Evolutionary conservation across 1,139 yeast species (phyloP), one percentile per base, ranked within the genome.

Genomic region (Debaryomyces robertsiae): DNA sequence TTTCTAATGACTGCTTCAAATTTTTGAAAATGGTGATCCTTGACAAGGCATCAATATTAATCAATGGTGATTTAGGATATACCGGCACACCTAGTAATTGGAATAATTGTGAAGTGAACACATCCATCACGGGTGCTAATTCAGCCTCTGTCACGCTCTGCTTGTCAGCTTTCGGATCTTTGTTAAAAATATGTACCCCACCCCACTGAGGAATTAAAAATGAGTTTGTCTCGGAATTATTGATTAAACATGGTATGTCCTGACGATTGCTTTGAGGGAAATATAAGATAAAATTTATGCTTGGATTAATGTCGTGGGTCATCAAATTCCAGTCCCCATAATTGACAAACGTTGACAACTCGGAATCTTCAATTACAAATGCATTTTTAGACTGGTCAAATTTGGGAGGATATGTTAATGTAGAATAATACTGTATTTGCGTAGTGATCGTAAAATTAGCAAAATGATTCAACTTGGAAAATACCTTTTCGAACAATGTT

Each of bases 181-280:
- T 67, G 53, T 82, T 79, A 42, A 77, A 61, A 17, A 83, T 70
- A 38, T 65, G 60, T 3, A 84, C 73, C 3, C 85, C 84, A 16
- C 98, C 98, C 95, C 96, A 91, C 63, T 88, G 96, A 6, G 97
- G 95, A 24, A 91, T 78, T 40, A 87, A 62, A 56, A 86, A 91
- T 32, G 93, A 81, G 53, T 84, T 79, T 40, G 88, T 75, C 1
- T 49, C 46, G 0, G 85, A 76, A 41, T 70, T 63, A 39, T 67
- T 74, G 40, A 77, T 73, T 9, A 47, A 31, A 27, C 75, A 54
- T 1, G 84, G 84, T 11, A 69, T 60, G 15, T 65, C 65, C 13
- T 69, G 63, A 27, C 64, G 55, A 28, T 77, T 69, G 16, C 63
- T 48, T 23, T 56, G 57, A 1, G 94, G 90, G 43, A 82, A 73